Evolutionary conservation across 2,329 filamentous ascomycete genomes (phyloP).

Genomic region (Gremmenia infestans): DNA sequence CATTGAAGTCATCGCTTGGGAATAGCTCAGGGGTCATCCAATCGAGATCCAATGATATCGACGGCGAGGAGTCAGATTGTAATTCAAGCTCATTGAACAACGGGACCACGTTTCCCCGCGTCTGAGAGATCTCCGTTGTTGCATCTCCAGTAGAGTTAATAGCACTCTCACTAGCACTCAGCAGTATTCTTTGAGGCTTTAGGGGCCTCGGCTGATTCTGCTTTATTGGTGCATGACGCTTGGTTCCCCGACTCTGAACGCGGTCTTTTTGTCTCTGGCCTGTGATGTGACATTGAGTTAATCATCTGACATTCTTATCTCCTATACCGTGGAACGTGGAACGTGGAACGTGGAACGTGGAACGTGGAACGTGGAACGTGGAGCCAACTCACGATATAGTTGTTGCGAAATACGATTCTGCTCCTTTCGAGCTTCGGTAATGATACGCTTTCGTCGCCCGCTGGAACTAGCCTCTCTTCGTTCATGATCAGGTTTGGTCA

Average conservation of each 20-base stretch:
- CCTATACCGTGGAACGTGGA: too few species aligned
- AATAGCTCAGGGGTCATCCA: too few species aligned
- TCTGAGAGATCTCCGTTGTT: too few species aligned
- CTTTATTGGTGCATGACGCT: background rate
- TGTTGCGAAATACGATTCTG: conserved; percentile 36
- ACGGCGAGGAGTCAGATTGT: too few species aligned
- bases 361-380: background rate
- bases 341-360: too few species aligned
- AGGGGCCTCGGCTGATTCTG: conserved; percentile 2
- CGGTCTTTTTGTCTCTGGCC: conserved; percentile 16
- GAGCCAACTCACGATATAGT: conserved; percentile 30
- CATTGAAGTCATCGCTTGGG: too few species aligned
- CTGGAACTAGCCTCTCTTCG: background rate
- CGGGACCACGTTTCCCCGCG: too few species aligned
- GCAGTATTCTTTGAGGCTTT: background rate
- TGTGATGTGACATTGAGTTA: too few species aligned
- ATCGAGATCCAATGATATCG: too few species aligned
- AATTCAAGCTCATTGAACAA: too few species aligned
- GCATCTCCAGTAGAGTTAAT: too few species aligned
- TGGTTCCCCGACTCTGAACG: background rate
- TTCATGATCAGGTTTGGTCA: background rate
- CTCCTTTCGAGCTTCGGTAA: conserved; percentile 35
- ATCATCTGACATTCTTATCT: background rate
- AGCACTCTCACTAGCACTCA: background rate
- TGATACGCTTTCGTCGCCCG: conserved; percentile 27